Percentiles rank a stretch among this genome's conserved stretches.
Evolutionary conservation across 352 stramenopile genomes (phyloP).

Genomic region (Phytophthora fragariaefolia): DNA sequence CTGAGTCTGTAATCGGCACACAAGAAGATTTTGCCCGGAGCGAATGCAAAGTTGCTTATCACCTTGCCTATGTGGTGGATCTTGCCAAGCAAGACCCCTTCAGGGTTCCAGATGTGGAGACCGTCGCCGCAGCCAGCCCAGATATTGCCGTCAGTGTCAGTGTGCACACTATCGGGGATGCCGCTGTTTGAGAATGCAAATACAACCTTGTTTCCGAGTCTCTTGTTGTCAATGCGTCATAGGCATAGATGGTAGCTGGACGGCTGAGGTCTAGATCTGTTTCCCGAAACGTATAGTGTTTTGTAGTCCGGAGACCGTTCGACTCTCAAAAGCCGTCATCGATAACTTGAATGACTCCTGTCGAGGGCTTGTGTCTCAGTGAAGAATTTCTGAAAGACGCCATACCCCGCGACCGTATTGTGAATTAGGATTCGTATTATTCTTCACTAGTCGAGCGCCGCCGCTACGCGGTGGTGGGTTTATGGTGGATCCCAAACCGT

Average conservation of each 20-base stretch:
- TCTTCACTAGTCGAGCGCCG: no score
- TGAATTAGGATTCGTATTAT: no score
- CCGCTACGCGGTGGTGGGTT: no score
- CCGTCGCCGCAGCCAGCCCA: slow-evolving; percentile 29
- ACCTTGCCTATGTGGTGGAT: slow-evolving; percentile 29
- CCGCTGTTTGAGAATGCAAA: slow-evolving; percentile 28
- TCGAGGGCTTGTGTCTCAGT: slow-evolving; percentile 22
- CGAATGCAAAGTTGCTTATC: slow-evolving; percentile 32
- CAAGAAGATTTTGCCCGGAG: slow-evolving; percentile 26
- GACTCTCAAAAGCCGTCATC: slow-evolving; percentile 19
- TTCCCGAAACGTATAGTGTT: slow-evolving; percentile 32
- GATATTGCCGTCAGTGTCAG: slow-evolving; percentile 24
- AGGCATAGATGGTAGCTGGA: slow-evolving; percentile 30
- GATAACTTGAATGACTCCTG: slow-evolving; percentile 26
- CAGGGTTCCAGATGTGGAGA: slow-evolving; percentile 30
- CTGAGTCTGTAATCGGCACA: slow-evolving; percentile 22
- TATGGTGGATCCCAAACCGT: no score
- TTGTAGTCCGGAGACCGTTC: slow-evolving; percentile 35
- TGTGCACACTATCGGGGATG: slow-evolving; percentile 28
- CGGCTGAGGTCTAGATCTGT: slow-evolving; percentile 16
- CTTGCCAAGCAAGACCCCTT: slow-evolving; percentile 29
- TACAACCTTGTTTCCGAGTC: slow-evolving; percentile 16
- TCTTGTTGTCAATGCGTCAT: slow-evolving; percentile 25
- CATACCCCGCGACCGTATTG: slow-evolving; percentile 23
- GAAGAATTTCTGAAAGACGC: slow-evolving; percentile 28